These are phyloP conservation scores for Termitomyces sp. DNA, from an alignment of 768 basidiomycete species.

Conservation along the genomic window DNA sequence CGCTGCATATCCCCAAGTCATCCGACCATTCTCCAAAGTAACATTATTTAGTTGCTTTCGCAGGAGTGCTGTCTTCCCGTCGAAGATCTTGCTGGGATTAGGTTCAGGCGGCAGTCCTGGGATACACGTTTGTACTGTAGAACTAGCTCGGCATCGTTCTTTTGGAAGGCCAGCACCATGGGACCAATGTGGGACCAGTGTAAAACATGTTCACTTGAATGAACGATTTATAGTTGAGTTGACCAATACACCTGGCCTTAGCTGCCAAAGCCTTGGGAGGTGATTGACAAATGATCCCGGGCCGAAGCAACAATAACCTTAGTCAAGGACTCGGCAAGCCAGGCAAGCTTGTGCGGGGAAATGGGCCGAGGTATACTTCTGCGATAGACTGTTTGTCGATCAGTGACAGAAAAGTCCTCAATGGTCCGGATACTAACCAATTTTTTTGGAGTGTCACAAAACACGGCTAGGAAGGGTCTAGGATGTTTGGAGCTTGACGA, in stretches of 20 bases:
- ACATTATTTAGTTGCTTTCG: conserved; percentile 12
- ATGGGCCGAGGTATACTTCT: conserved; percentile 22
- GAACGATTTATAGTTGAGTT: conserved; percentile 18
- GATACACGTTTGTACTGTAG: conserved; percentile 11
- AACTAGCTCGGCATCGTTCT: conserved; percentile 14
- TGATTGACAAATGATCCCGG: conserved; percentile 18
- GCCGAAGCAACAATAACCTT: conserved; percentile 20
- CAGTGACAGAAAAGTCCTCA: conserved; percentile 22
- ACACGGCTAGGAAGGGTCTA: conserved; percentile 18
- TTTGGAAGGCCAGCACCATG: conserved; percentile 7
- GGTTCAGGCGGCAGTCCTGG: neutral
- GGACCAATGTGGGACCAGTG: no score
- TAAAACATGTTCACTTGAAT: conserved; percentile 14
- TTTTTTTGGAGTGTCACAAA: conserved; percentile 25
- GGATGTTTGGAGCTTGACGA: conserved; percentile 29
- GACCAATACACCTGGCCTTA: conserved; percentile 15
- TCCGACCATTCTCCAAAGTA: conserved; percentile 7
- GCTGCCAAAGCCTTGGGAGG: conserved; percentile 13
- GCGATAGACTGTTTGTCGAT: conserved; percentile 20
- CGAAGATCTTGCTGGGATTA: conserved; percentile 7
- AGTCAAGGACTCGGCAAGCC: conserved; percentile 16
- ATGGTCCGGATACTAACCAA: conserved; percentile 30
- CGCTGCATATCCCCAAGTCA: conserved; percentile 15
- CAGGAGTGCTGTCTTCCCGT: conserved; percentile 5
- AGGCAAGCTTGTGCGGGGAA: conserved; percentile 16